Evolutionary conservation across 2,329 filamentous ascomycete genomes (phyloP), one percentile per base, ranked within the genome.

Genomic region (Epichloe sibirici): DNA sequence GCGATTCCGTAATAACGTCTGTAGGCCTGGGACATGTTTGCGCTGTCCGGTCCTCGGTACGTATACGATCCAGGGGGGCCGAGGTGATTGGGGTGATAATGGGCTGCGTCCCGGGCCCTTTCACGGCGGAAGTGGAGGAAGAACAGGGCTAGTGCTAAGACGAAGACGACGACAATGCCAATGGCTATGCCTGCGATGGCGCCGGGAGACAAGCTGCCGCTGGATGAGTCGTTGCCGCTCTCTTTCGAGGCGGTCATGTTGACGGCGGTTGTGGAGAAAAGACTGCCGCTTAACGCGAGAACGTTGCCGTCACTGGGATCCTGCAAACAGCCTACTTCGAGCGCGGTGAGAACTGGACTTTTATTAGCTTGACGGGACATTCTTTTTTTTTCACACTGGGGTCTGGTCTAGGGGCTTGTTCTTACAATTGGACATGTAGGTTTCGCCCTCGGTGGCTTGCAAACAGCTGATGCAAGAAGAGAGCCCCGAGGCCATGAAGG

Each of bases 141-240:
- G 49, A 80, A 72, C 1, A 81, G 66, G 2, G 62, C 69, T 1
- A 65, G 56, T 2, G 68, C 69, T 0, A 72, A 67, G 5, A 75
- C 37, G 3, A 79, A 61, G 2, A 73, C 59, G 0, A 76, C 63
- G 0, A 66, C 66, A 6, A 68, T 71, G 12, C 74, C 77, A 0
- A 79, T 62, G 0, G 68, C 70, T 45, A 82, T 80, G 17, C 77
- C 78, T 0, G 74, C 73, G 15, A 79, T 75, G n/a, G 74, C 73
- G 2, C 74, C 72, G 0, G 71, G 70, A 0, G 72, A 70, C 60
- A 79, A 69, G 9, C 59, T 59, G 4, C 58, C 62, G 3, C 61
- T 56, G 1, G 62, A 57, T 0, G 21, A 13, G 21, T 58, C 55
- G 0, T 63, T 47, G 3, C 62, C 57, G 3, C 65, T 68, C 3